phyloP scores from a whole-genome alignment of 2,329 filamentous ascomycete genomes.

The Scedosporium boydii region DNA sequence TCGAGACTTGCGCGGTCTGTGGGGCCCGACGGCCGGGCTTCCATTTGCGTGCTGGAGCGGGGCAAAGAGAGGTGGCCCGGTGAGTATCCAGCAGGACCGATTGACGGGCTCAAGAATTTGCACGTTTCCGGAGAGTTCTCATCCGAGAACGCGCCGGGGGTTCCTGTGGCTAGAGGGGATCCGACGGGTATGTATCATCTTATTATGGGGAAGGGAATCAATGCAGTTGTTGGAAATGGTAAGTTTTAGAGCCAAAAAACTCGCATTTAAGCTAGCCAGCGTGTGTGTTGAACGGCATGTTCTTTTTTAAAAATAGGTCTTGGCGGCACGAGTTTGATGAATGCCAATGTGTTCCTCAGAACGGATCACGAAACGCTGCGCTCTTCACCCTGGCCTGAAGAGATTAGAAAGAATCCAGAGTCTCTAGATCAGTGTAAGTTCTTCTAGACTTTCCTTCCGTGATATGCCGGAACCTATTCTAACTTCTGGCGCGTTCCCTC shows the following conservation, averaged over 20 bases:
- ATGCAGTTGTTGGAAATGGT: constrained; percentile 52
- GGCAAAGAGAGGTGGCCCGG: constrained; percentile 59
- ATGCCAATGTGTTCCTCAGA: constrained; percentile 57
- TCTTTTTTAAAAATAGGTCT: constrained; percentile 31
- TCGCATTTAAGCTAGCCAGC: background rate
- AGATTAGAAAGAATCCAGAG: constrained; percentile 36
- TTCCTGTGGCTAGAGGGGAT: constrained; percentile 35
- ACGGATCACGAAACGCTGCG: constrained; percentile 44
- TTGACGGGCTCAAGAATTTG: constrained; percentile 39
- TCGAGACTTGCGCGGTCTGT: constrained; percentile 48
- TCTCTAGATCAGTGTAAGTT: constrained; percentile 39
- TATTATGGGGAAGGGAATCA: constrained; percentile 53
- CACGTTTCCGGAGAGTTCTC: constrained; percentile 47
- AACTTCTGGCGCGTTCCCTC: no score
- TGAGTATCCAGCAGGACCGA: constrained; percentile 45
- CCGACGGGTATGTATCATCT: constrained; percentile 55
- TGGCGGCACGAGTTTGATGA: constrained; percentile 56
- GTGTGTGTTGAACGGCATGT: constrained; percentile 1
- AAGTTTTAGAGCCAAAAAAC: constrained; percentile 11
- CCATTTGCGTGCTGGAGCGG: constrained; percentile 55
- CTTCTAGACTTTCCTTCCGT: background rate
- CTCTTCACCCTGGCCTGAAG: constrained; percentile 47
- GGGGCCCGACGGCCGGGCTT: constrained; percentile 28
- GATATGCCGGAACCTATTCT: background rate
- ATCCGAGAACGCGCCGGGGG: constrained; percentile 23